phyloP scores from a whole-genome alignment of 108 stramenopile genomes.

The Nannochloropsis gaditana region DNA sequence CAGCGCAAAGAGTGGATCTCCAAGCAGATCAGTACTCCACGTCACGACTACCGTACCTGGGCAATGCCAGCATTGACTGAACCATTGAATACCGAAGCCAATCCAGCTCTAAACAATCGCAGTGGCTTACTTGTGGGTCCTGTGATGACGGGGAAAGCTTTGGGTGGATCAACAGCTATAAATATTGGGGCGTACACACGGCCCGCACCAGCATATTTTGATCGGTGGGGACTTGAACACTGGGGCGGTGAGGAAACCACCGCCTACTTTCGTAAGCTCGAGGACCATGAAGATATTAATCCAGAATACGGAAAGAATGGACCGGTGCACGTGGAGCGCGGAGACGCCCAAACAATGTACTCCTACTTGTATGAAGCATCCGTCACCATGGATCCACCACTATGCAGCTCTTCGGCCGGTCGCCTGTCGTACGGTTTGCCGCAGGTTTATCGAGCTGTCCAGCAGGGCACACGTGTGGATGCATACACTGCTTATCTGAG shows the following conservation, averaged over 20 bases:
- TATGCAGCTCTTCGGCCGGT: neutral
- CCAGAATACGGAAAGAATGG: neutral
- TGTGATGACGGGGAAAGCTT: neutral
- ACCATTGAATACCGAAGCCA: neutral
- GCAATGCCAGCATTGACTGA: neutral
- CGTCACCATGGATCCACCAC: neutral
- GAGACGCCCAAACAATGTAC: neutral
- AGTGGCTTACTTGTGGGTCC: neutral
- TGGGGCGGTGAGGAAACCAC: slow-evolving; percentile 10
- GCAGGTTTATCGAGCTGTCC: slow-evolving; percentile 7
- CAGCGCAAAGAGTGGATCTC: neutral
- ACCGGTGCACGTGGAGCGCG: slow-evolving; percentile 8
- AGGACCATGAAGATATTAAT: neutral
- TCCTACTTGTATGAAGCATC: neutral
- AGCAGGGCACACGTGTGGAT: neutral
- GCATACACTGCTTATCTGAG: neutral
- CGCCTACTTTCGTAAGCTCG: neutral
- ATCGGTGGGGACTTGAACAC: neutral
- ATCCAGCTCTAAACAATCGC: neutral
- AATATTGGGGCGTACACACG: neutral
- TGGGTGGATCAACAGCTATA: slow-evolving; percentile 3
- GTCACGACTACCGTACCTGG: neutral
- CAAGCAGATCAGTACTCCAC: neutral
- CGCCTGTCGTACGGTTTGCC: neutral
- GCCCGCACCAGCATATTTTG: neutral